Evolutionary conservation across 768 basidiomycete species (phyloP).

Genomic region (Tricholomella constricta): DNA sequence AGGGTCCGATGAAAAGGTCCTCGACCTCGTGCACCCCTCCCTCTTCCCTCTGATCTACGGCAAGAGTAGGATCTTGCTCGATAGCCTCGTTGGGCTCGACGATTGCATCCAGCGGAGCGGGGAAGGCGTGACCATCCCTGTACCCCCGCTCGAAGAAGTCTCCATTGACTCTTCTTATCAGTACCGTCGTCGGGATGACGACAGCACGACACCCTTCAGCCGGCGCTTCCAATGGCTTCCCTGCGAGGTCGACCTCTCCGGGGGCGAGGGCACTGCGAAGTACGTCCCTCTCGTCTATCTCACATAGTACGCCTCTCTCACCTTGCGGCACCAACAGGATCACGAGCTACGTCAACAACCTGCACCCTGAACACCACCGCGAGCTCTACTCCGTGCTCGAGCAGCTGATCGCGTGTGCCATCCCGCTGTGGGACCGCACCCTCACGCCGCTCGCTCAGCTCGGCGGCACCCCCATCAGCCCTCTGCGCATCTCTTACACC

Average conservation of each 20-base stretch:
- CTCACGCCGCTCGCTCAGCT: constrained; percentile 19
- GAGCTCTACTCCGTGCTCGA: constrained; percentile 29
- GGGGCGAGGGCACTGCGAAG: constrained; percentile 5
- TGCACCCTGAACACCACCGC: constrained; percentile 29
- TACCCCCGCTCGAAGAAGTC: constrained; percentile 5
- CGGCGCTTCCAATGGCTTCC: constrained; percentile 11
- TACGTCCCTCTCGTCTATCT: neutral
- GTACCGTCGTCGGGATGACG: neutral
- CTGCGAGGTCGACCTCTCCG: constrained; percentile 26
- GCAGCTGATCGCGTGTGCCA: constrained; percentile 22
- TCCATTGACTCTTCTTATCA: neutral
- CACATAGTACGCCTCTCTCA: neutral
- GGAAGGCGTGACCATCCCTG: constrained; percentile 12
- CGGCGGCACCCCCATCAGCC: neutral
- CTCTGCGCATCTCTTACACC: constrained; percentile 12
- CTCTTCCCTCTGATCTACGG: constrained; percentile 38
- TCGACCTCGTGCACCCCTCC: constrained; percentile 46
- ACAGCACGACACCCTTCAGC: neutral
- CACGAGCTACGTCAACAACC: constrained; percentile 41
- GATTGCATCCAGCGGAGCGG: constrained; percentile 19
- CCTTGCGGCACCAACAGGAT: constrained; percentile 20
- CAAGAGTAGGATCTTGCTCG: constrained; percentile 18
- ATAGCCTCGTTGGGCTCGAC: constrained; percentile 11
- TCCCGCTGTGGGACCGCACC: constrained; percentile 32
- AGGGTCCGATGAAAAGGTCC: constrained; percentile 37